phyloP scores from a whole-genome alignment of 257 asterid species.

The Galeopsis tetrahit region DNA sequence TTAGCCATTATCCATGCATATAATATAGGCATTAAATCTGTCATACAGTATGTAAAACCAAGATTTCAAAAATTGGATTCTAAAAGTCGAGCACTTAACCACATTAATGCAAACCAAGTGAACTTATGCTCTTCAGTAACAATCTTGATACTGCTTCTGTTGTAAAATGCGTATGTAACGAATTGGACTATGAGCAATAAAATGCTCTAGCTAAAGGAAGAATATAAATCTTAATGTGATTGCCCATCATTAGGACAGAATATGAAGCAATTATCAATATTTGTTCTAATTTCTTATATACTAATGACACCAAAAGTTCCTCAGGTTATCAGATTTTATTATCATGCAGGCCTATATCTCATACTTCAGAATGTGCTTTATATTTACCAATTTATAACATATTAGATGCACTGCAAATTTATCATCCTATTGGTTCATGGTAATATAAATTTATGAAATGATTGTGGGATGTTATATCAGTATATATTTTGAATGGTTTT shows the following conservation, averaged over 20 bases:
- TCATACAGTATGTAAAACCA: neutral
- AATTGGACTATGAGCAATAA: neutral
- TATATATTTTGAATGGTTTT: neutral
- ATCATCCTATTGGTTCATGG: neutral
- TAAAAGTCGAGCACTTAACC: neutral
- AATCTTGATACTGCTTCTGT: neutral
- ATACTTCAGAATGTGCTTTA: neutral
- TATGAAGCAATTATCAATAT: neutral
- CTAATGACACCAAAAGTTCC: no score
- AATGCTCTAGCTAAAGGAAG: slow-evolving; percentile 13
- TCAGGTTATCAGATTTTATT: neutral
- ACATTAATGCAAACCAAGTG: slow-evolving; percentile 4
- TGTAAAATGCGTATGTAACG: neutral
- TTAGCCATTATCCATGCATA: slow-evolving; percentile 1
- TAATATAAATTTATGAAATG: neutral
- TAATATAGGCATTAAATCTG: neutral
- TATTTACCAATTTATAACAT: neutral
- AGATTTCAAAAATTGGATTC: neutral
- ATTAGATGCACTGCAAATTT: neutral
- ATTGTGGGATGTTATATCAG: neutral
- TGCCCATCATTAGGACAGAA: neutral
- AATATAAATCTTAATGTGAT: neutral
- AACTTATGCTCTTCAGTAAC: neutral
- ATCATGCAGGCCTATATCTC: slow-evolving; percentile 4
- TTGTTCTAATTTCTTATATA: neutral